phyloP scores from a whole-genome alignment of 2,329 filamentous ascomycete genomes.

The Scorias spongiosa region DNA sequence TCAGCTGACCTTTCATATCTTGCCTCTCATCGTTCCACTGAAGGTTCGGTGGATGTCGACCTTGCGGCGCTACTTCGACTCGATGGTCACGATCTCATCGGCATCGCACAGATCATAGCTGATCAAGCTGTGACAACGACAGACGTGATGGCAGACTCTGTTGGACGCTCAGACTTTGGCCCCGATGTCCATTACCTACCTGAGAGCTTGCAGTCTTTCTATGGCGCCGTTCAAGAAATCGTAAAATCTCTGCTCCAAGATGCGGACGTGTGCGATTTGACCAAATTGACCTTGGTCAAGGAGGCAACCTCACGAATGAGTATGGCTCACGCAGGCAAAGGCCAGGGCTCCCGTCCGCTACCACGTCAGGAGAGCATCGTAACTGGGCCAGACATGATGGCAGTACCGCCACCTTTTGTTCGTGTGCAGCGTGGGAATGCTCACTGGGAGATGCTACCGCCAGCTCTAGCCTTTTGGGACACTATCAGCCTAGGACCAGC shows the following conservation, averaged over 20 bases:
- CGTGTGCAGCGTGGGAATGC: slow-evolving; percentile 56
- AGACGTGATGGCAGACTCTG: neutral
- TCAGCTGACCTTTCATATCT: neutral
- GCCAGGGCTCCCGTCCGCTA: slow-evolving; percentile 16
- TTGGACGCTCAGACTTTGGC: neutral
- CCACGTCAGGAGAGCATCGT: slow-evolving; percentile 14
- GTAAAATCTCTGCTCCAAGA: slow-evolving; percentile 5
- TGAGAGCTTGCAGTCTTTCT: neutral
- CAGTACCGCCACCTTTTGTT: slow-evolving; percentile 53
- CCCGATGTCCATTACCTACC: neutral
- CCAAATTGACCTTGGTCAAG: slow-evolving; percentile 13
- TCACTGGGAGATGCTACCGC: slow-evolving; percentile 57
- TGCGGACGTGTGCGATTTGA: slow-evolving; percentile 10
- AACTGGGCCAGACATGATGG: slow-evolving; percentile 33
- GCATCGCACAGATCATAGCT: slow-evolving; percentile 19
- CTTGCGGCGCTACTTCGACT: neutral
- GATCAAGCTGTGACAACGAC: slow-evolving; percentile 14
- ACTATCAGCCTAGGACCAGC: slow-evolving; percentile 59
- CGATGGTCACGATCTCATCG: neutral
- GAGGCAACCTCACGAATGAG: slow-evolving; percentile 7
- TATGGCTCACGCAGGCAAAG: slow-evolving; percentile 7
- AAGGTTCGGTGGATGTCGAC: neutral
- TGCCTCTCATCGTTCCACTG: neutral
- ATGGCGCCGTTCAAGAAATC: neutral
- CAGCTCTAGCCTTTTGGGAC: slow-evolving; percentile 69